Percentiles rank a stretch among this genome's conserved stretches.
Conservation (phyloP, 345 rosid species). For the thale cress (Arabidopsis thaliana) region DNA sequence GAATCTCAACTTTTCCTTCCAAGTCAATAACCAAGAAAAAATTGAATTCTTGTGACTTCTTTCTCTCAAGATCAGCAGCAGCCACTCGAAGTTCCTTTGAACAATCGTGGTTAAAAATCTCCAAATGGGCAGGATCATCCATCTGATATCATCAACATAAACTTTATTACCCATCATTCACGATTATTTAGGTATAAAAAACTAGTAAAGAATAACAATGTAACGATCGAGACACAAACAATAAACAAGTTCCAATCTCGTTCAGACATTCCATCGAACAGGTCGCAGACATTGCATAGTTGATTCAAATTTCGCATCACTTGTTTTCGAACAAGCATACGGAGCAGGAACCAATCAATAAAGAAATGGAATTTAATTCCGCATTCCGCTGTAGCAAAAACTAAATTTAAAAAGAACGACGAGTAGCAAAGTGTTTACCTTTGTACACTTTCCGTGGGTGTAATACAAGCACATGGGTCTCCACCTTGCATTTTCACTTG, state of each 20-base stretch:
- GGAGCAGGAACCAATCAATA: neutral
- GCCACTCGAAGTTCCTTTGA: constrained; percentile 63
- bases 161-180: neutral
- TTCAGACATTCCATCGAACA: constrained; percentile 53
- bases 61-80: constrained; percentile 48
- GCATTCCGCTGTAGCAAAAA: neutral
- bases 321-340: neutral
- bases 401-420: neutral
- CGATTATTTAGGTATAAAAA: neutral
- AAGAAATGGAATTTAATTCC: neutral
- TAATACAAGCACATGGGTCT: constrained; percentile 83
- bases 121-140: constrained; percentile 73
- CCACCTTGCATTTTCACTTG: constrained; percentile 50
- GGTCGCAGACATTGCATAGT: constrained; percentile 20
- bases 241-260: neutral
- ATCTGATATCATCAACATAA: constrained; percentile 51
- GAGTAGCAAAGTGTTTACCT: constrained; percentile 48
- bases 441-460: constrained; percentile 83
- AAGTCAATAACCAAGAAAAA: constrained; percentile 84
- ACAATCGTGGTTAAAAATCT: constrained; percentile 74
- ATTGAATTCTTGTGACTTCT: constrained; percentile 65
- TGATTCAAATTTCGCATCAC: neutral
- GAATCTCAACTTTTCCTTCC: constrained; percentile 93
- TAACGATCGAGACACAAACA: constrained; percentile 14
- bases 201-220: neutral